Conservation (phyloP, 768 basidiomycete genomes). For the Phylloporus scabripes region DNA sequence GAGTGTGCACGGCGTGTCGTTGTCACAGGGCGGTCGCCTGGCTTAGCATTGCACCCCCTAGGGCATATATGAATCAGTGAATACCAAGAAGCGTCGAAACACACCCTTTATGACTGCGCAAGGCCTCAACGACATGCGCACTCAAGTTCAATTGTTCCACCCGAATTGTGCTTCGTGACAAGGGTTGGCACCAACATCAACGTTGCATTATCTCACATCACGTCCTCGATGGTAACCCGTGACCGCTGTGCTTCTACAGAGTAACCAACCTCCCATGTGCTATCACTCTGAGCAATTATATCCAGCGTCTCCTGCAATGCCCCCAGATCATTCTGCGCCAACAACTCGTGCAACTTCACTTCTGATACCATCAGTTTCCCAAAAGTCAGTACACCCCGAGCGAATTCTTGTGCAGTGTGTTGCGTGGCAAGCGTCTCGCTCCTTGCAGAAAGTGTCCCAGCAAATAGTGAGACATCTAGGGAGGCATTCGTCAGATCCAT, state of each 20-base stretch:
- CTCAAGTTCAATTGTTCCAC: too few relatives aligned
- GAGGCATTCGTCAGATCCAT: slow-evolving; percentile 14
- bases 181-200: background rate
- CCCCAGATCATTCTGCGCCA: slow-evolving; percentile 3
- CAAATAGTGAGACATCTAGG: slow-evolving; percentile 13
- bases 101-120: too few relatives aligned
- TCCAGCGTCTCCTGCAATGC: slow-evolving; percentile 11
- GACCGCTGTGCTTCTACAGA: background rate
- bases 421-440: slow-evolving; percentile 12
- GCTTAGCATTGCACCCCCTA: too few relatives aligned
- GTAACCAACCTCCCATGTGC: background rate
- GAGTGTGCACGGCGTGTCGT: too few relatives aligned
- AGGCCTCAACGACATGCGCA: too few relatives aligned
- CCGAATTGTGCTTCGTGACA: too few relatives aligned
- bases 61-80: too few relatives aligned
- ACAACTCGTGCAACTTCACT: background rate
- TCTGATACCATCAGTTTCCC: slow-evolving; percentile 9
- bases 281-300: slow-evolving; percentile 4
- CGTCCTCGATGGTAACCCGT: slow-evolving; percentile 1
- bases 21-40: too few relatives aligned
- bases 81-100: too few relatives aligned
- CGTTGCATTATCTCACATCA: slow-evolving; percentile 5
- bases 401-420: slow-evolving; percentile 9
- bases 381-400: slow-evolving; percentile 6
- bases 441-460: slow-evolving; percentile 10